These are phyloP conservation scores for Vachellia pachyceras DNA, from an alignment of 306 rosid genomes.

Conservation along the genomic window DNA sequence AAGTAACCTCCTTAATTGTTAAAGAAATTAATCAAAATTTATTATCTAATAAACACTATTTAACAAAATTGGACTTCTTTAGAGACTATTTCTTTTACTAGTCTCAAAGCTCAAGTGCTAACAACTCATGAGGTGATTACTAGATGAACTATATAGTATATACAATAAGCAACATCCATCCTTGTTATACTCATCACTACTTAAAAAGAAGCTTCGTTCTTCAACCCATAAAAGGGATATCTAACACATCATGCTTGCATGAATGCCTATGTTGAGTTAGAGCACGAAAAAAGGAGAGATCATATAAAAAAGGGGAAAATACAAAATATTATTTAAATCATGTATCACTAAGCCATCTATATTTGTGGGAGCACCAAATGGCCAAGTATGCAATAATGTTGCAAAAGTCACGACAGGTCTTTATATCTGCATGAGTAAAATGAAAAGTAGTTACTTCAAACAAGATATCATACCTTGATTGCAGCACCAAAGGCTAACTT, in stretches of 20 bases:
- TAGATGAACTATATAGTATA: neutral
- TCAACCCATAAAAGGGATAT: neutral
- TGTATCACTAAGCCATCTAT: neutral
- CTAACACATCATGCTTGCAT: neutral
- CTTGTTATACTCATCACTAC: neutral
- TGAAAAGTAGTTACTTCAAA: constrained; percentile 9
- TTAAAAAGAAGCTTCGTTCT: neutral
- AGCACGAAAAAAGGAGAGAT: neutral
- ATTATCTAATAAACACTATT: neutral
- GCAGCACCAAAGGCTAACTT: constrained; percentile 98
- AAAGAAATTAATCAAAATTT: neutral
- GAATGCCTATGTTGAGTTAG: neutral
- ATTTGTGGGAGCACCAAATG: constrained; percentile 17
- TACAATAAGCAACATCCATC: neutral
- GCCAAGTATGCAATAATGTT: constrained; percentile 5
- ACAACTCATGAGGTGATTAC: neutral
- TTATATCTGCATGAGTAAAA: neutral
- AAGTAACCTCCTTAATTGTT: neutral
- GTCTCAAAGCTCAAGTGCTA: neutral
- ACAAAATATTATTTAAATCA: neutral
- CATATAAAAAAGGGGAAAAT: neutral
- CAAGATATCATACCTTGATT: constrained; percentile 70
- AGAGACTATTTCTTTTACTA: neutral
- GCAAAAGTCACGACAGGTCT: constrained; percentile 19
- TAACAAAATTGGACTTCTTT: neutral